These are phyloP conservation scores for Flaveria floridana DNA, from an alignment of 140 eudicot genomes.

Conservation along the genomic window DNA sequence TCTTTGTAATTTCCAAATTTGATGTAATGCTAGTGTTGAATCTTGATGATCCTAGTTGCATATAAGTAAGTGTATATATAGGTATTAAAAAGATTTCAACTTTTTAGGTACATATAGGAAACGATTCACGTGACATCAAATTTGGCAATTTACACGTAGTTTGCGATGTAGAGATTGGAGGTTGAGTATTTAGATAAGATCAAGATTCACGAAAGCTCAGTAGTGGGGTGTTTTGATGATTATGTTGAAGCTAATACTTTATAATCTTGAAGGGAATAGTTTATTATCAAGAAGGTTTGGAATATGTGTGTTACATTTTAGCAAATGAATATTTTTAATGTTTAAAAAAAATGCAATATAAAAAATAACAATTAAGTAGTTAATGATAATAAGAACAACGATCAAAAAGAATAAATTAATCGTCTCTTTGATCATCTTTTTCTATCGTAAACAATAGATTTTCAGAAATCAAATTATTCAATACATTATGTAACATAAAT, in stretches of 20 bases:
- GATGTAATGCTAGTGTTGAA: conserved; percentile 11
- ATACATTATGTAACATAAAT: not conserved
- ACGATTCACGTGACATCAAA: conserved; percentile 31
- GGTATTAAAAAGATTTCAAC: conserved; percentile 14
- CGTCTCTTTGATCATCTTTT: not conserved
- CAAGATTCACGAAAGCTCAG: conserved; percentile 26
- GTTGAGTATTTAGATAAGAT: conserved; percentile 32
- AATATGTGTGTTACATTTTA: not conserved
- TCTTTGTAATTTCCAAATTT: conserved; percentile 2
- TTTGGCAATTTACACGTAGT: conserved; percentile 40
- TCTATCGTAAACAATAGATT: not conserved
- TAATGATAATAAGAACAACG: not conserved
- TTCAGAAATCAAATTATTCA: not conserved
- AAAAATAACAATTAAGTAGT: not conserved
- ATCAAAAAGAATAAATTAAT: not conserved
- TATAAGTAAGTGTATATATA: not conserved
- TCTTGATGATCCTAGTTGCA: conserved; percentile 3
- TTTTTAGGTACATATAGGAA: conserved; percentile 16
- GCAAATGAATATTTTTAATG: not conserved
- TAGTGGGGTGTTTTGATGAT: conserved; percentile 37
- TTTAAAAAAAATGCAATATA: not conserved
- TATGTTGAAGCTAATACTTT: conserved; percentile 16
- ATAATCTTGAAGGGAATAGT: not conserved
- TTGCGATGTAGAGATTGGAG: conserved; percentile 28
- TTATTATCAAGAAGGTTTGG: not conserved